These are phyloP conservation scores for Aureobasidium namibiae DNA, from an alignment of 2,329 filamentous ascomycete genomes.

Conservation along the genomic window DNA sequence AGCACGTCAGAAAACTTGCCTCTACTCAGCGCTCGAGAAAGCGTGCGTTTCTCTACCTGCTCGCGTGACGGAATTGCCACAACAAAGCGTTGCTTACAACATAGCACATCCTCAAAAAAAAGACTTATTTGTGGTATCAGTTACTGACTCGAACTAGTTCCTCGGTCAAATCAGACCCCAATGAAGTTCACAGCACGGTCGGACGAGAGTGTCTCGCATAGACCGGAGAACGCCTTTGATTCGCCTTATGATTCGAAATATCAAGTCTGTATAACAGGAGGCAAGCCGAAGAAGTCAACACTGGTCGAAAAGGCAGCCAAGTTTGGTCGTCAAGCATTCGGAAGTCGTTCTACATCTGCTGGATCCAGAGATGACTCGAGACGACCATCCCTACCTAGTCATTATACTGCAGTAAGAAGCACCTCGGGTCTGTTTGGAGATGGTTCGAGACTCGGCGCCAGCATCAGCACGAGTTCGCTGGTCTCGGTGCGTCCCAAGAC, in stretches of 20 bases:
- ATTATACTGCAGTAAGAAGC: constrained; percentile 5
- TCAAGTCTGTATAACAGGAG: constrained; percentile 16
- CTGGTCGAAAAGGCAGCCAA: constrained; percentile 13
- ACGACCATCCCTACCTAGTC: neutral
- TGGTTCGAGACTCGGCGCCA: neutral
- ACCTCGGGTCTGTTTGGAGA: neutral
- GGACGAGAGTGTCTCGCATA: neutral
- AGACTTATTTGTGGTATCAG: neutral
- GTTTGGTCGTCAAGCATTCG: constrained; percentile 13
- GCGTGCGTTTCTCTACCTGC: neutral
- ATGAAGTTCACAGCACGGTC: neutral
- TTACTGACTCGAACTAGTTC: neutral
- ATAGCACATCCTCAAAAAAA: neutral
- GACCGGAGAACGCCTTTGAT: constrained; percentile 14
- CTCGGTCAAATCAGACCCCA: neutral
- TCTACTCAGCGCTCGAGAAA: neutral
- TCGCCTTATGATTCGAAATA: neutral
- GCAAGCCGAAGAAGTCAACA: constrained; percentile 15
- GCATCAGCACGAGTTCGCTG: neutral
- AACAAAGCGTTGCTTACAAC: neutral
- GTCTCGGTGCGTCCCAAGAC: neutral
- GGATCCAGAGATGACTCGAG: neutral
- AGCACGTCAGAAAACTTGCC: neutral
- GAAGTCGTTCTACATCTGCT: neutral
- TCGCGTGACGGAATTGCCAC: neutral